Conservation (phyloP, 192 early-diverging fungal genomes). For the Coemansia sp. region DNA sequence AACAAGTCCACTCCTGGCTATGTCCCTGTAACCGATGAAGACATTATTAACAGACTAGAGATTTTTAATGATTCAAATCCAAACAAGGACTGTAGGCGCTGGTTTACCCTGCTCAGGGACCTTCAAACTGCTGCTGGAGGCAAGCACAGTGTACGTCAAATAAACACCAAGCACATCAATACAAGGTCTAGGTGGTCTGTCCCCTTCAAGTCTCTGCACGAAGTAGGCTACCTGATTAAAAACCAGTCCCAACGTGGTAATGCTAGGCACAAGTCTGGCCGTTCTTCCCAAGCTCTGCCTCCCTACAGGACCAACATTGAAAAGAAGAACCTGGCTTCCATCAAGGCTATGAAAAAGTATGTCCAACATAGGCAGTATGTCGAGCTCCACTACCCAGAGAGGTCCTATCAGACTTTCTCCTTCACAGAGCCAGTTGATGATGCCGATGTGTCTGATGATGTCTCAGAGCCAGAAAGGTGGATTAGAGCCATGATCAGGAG, state of each 20-base stretch:
- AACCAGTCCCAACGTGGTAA: constrained; percentile 26
- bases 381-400: constrained; percentile 17
- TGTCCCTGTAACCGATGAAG: constrained; percentile 10
- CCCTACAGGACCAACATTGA: constrained; percentile 42
- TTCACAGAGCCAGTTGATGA: neutral
- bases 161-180: constrained; percentile 54
- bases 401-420: neutral
- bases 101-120: constrained; percentile 28
- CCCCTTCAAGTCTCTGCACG: constrained; percentile 48
- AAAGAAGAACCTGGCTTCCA: constrained; percentile 42
- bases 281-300: neutral
- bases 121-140: constrained; percentile 29
- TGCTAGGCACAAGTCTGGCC: constrained; percentile 14
- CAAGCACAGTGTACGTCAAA: constrained; percentile 41
- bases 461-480: constrained; percentile 47
- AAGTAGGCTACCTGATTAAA: constrained; percentile 49
- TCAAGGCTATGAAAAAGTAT: constrained; percentile 42
- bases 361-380: constrained; percentile 19
- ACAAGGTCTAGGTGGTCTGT: constrained; percentile 51
- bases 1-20: neutral
- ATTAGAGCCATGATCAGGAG: constrained; percentile 46
- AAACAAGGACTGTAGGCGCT: constrained; percentile 31
- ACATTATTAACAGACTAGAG: constrained; percentile 28
- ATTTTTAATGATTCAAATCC: constrained; percentile 30
- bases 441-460: constrained; percentile 26